Evolutionary conservation across 306 rosid species (phyloP).

Genomic region (Vigna trinervia): DNA sequence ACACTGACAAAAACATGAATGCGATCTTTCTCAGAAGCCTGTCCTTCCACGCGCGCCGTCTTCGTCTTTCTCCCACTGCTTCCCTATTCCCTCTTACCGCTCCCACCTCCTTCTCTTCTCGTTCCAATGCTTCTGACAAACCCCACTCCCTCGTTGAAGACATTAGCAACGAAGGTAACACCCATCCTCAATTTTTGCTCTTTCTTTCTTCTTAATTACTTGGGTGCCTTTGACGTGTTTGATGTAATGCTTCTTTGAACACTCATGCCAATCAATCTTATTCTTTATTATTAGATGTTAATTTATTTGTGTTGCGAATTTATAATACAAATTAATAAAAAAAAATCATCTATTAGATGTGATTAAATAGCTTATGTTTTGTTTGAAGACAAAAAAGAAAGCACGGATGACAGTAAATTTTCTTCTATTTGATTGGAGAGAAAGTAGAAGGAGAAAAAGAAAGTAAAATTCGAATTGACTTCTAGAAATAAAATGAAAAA

Average conservation of each 20-base stretch:
- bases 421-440: background rate
- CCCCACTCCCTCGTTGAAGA: conserved; percentile 38
- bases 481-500: no score
- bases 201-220: background rate
- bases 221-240: conserved; percentile 38
- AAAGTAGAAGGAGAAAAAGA: background rate
- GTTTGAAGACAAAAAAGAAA: background rate
- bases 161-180: conserved; percentile 52
- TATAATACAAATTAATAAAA: no score
- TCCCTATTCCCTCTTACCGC: conserved; percentile 34
- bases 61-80: conserved; percentile 40
- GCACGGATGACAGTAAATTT: no score
- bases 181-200: background rate
- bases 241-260: conserved; percentile 43
- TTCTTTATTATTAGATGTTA: no score
- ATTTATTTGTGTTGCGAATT: no score
- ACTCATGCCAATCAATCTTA: background rate
- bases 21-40: conserved; percentile 49
- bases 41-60: conserved; percentile 48
- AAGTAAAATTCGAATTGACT: background rate
- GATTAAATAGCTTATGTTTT: background rate
- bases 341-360: no score
- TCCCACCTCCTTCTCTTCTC: conserved; percentile 37
- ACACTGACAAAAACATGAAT: conserved; percentile 45
- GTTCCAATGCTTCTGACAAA: conserved; percentile 1